phyloP scores from a whole-genome alignment of 352 stramenopile genomes.

The Globisporangium okanoganense region DNA sequence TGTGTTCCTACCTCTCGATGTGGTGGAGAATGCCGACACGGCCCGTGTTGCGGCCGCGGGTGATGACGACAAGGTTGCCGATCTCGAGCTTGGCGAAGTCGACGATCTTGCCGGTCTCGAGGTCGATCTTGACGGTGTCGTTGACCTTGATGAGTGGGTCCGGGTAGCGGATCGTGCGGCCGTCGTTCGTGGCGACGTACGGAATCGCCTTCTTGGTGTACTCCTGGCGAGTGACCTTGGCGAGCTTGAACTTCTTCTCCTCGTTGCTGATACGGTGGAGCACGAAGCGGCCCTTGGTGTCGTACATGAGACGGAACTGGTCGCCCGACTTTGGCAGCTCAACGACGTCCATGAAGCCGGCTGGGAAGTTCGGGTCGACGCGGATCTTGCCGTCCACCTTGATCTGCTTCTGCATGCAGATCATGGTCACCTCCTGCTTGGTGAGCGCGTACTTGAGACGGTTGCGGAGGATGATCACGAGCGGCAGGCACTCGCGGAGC shows the following conservation, averaged over 20 bases:
- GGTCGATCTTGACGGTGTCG: conserved; percentile 98
- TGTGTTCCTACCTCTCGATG: conserved; percentile 94
- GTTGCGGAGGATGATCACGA: conserved; percentile 98
- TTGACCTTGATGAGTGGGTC: conserved; percentile 98
- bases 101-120: conserved; percentile 97
- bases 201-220: conserved; percentile 97
- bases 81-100: conserved; percentile 99
- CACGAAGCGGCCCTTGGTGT: conserved; percentile 99
- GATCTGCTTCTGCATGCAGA: conserved; percentile 99
- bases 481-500: conserved; percentile 96
- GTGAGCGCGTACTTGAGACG: conserved; percentile 99
- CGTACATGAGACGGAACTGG: conserved; percentile 97
- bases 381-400: conserved; percentile 97
- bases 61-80: conserved; percentile 97
- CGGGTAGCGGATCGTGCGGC: conserved; percentile 98
- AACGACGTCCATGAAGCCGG: conserved; percentile 99
- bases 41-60: conserved; percentile 95
- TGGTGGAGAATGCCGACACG: conserved; percentile 97
- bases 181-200: conserved; percentile 98
- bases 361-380: conserved; percentile 98
- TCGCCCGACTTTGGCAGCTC: conserved; percentile 96
- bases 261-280: conserved; percentile 95
- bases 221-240: conserved; percentile 95
- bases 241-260: conserved; percentile 99
- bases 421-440: conserved; percentile 97